Conservation (phyloP, 2,329 filamentous ascomycete genomes). For the Cordyceps tenuipes region DNA sequence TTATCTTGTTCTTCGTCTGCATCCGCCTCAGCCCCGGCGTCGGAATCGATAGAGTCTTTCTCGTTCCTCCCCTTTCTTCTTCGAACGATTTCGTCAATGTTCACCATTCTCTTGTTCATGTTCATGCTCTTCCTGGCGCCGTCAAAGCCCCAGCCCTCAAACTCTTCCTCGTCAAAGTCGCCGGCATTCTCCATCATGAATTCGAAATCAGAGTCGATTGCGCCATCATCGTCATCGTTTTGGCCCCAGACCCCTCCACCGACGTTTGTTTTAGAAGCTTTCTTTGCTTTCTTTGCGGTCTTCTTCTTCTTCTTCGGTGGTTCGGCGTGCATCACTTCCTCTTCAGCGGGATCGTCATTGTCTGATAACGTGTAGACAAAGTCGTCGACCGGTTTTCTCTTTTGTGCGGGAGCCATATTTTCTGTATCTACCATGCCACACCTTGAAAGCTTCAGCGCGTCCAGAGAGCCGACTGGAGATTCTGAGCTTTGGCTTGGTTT, state of each 20-base stretch:
- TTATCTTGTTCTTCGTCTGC: conserved; percentile 29
- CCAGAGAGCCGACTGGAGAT: background rate
- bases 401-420: conserved; percentile 40
- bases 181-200: conserved; percentile 64
- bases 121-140: conserved; percentile 51
- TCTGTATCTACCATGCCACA: background rate
- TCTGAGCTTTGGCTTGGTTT: conserved; percentile 6
- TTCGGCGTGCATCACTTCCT: conserved; percentile 38
- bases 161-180: conserved; percentile 61
- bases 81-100: conserved; percentile 84
- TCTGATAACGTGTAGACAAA: conserved; percentile 54
- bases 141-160: conserved; percentile 79
- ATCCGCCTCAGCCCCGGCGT: conserved; percentile 24
- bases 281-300: conserved; percentile 32
- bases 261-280: conserved; percentile 19
- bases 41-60: conserved; percentile 23
- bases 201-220: conserved; percentile 86
- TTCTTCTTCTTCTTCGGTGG: conserved; percentile 49
- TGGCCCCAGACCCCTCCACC: conserved; percentile 48
- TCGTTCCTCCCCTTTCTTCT: conserved; percentile 41
- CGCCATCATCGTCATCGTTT: conserved; percentile 69
- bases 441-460: conserved; percentile 7
- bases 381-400: conserved; percentile 44
- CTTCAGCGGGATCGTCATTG: conserved; percentile 43
- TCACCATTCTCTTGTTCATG: conserved; percentile 55